These are phyloP conservation scores for Fusarium falciforme DNA, from an alignment of 2,329 filamentous ascomycete species.

Conservation along the genomic window DNA sequence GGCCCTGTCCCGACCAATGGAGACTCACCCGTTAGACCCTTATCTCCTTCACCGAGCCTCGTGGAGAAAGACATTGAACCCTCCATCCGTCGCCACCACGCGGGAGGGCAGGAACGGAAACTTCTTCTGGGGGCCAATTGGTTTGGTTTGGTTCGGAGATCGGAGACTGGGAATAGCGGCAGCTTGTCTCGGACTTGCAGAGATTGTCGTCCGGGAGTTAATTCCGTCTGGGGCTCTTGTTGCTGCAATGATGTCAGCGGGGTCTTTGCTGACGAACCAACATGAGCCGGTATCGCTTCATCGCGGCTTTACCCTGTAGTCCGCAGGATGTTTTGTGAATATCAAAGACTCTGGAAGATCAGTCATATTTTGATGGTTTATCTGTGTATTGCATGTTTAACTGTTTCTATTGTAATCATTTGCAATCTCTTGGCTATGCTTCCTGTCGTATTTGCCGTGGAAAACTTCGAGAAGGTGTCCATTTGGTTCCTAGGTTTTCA, in stretches of 20 bases:
- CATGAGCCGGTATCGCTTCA: neutral
- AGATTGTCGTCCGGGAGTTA: constrained; percentile 2
- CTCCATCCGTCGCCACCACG: constrained; percentile 22
- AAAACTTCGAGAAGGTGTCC: neutral
- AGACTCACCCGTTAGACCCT: neutral
- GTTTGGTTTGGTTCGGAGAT: neutral
- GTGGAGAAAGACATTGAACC: neutral
- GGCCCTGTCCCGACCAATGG: constrained; percentile 19
- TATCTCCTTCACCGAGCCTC: neutral
- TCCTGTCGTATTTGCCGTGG: neutral
- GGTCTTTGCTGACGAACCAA: neutral
- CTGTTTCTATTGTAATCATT: neutral
- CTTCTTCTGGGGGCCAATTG: constrained; percentile 2
- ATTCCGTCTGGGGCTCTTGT: neutral
- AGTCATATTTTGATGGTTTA: neutral
- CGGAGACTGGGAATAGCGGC: constrained; percentile 2
- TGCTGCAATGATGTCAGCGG: constrained; percentile 7
- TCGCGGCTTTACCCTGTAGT: neutral
- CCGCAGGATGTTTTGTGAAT: neutral
- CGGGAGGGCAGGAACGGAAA: neutral
- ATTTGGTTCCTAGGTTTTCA: neutral
- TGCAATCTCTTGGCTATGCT: neutral
- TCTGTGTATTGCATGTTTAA: neutral
- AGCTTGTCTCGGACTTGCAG: constrained; percentile 10
- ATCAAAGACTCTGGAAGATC: neutral